Evolutionary conservation across 352 stramenopile genomes (phyloP).

Genomic region (Globisporangium viniferum): DNA sequence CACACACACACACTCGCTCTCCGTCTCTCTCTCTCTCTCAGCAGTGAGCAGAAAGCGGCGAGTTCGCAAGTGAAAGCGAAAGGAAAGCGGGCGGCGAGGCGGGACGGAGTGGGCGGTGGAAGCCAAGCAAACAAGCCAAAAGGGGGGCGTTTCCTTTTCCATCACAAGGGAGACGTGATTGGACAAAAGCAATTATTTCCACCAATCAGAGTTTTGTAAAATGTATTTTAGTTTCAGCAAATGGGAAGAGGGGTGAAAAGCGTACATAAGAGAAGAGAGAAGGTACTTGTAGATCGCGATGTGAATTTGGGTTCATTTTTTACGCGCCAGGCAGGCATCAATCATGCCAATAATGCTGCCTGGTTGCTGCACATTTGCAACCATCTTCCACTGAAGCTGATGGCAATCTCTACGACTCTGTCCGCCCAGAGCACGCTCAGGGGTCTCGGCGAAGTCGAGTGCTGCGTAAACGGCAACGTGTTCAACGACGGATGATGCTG

Average conservation of each 20-base stretch:
- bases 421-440: too few relatives aligned
- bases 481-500: too few relatives aligned
- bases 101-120: background rate
- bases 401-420: too few relatives aligned
- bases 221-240: background rate
- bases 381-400: too few relatives aligned
- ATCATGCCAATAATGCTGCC: too few relatives aligned
- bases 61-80: conserved; percentile 61
- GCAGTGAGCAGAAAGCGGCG: conserved; percentile 53
- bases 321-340: too few relatives aligned
- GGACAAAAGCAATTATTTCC: conserved; percentile 13
- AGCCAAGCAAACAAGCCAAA: conserved; percentile 7
- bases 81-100: background rate
- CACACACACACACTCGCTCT: conserved; percentile 3
- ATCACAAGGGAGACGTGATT: background rate
- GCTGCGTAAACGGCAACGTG: too few relatives aligned
- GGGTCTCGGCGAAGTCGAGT: too few relatives aligned
- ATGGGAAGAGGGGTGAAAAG: background rate
- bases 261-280: background rate
- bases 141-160: conserved; percentile 13
- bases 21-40: conserved; percentile 12
- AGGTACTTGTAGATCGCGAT: background rate
- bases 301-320: too few relatives aligned
- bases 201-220: conserved; percentile 17
- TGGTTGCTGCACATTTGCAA: too few relatives aligned